Percentiles rank a stretch among this genome's conserved stretches.
Conservation (phyloP, 441 rosid genomes). For the Eutrema salsugineum region DNA sequence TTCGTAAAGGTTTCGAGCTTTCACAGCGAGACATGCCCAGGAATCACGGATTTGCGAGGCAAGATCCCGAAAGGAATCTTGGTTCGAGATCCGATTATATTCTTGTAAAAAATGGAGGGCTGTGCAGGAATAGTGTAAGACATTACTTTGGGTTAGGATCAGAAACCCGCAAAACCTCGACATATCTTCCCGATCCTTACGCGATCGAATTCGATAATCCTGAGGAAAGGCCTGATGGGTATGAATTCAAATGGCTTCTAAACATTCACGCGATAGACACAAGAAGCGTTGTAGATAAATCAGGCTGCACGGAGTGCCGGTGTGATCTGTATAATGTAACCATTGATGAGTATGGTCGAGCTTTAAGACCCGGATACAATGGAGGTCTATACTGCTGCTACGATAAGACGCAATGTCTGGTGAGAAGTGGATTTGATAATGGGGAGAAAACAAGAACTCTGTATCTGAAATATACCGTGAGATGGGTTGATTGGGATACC, state of each 20-base stretch:
- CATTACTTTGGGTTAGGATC: conserved; percentile 81
- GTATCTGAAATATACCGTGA: conserved; percentile 59
- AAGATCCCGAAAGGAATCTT: conserved; percentile 4
- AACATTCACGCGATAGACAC: conserved; percentile 91
- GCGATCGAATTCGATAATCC: conserved; percentile 82
- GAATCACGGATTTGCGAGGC: conserved; percentile 17
- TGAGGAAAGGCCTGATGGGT: conserved; percentile 56
- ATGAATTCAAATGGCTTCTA: conserved; percentile 68
- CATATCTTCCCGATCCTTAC: conserved; percentile 74
- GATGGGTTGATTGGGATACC: conserved; percentile 72
- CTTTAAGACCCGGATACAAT: conserved; percentile 49
- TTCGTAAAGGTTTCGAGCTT: conserved; percentile 22
- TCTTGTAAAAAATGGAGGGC: conserved; percentile 48
- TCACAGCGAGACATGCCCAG: conserved; percentile 4
- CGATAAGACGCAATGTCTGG: conserved; percentile 62
- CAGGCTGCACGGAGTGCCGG: conserved; percentile 79
- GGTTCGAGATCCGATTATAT: conserved; percentile 25
- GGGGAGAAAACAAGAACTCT: conserved; percentile 43
- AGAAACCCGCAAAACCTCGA: conserved; percentile 71
- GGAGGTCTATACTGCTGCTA: conserved; percentile 77
- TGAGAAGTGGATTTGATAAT: conserved; percentile 52
- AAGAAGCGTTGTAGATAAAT: conserved; percentile 60
- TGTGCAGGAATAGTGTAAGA: conserved; percentile 48
- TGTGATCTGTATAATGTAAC: conserved; percentile 80
- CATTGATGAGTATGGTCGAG: conserved; percentile 43